A percentile compares a stretch with the other conserved stretches of the same genome.
Evolutionary conservation across 2,329 filamentous ascomycete genomes (phyloP).

Genomic region (Cladosporium velox): DNA sequence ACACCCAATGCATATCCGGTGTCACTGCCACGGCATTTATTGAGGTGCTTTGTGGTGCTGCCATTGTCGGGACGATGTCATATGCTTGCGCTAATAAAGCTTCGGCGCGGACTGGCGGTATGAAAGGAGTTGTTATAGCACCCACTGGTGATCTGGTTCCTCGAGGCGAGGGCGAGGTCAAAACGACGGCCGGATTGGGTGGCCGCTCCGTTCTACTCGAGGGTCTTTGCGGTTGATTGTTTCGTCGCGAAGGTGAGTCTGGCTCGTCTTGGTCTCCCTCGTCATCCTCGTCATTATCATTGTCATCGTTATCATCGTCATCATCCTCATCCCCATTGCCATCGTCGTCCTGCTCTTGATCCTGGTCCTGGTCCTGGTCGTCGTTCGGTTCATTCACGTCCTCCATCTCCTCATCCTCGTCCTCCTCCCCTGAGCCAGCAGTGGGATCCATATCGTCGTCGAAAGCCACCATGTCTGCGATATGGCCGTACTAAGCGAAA

Average conservation of each 20-base stretch:
- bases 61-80: slow-evolving; percentile 96
- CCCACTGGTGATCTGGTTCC: slow-evolving; percentile 39
- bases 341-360: slow-evolving; percentile 39
- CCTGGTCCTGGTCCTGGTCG: slow-evolving; percentile 41
- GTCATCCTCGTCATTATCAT: slow-evolving; percentile 34
- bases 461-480: slow-evolving; percentile 42
- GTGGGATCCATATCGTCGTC: slow-evolving; percentile 47
- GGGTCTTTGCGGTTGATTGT: slow-evolving; percentile 23
- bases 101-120: slow-evolving; percentile 64
- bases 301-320: slow-evolving; percentile 44
- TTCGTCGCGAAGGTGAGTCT: slow-evolving; percentile 47
- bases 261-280: slow-evolving; percentile 46
- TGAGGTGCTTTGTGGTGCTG: slow-evolving; percentile 91
- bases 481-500: not conserved
- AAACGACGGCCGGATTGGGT: slow-evolving; percentile 49
- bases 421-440: slow-evolving; percentile 43
- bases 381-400: slow-evolving; percentile 43
- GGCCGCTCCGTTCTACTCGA: slow-evolving; percentile 14
- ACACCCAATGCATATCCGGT: slow-evolving; percentile 91
- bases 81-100: slow-evolving; percentile 79
- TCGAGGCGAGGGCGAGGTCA: slow-evolving; percentile 51
- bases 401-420: slow-evolving; percentile 49
- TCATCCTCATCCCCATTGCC: slow-evolving; percentile 43
- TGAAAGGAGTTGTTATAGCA: slow-evolving; percentile 31
- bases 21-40: slow-evolving; percentile 92